Percentiles rank a stretch among this genome's conserved stretches.
Evolutionary conservation across 164 flowering plant genomes (phyloP).

Genomic region (Paratinospora sagittata): DNA sequence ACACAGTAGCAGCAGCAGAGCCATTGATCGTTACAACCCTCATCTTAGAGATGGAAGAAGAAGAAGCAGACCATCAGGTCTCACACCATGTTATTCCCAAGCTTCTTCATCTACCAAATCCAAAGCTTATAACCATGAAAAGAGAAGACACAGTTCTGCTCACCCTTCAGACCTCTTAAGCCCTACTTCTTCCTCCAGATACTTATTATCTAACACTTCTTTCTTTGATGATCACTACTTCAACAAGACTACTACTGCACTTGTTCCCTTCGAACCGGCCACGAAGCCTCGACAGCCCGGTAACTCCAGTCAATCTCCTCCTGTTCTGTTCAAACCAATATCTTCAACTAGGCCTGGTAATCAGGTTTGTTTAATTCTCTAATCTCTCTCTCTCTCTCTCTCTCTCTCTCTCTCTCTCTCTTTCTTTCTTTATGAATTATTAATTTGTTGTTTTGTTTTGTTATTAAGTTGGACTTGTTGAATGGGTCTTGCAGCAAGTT

Average conservation of each 20-base stretch:
- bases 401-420: too few relatives aligned
- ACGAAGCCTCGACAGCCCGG: slow-evolving; percentile 7
- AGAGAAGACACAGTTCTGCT: slow-evolving; percentile 33
- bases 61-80: neutral
- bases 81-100: slow-evolving; percentile 32
- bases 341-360: slow-evolving; percentile 27
- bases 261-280: slow-evolving; percentile 25
- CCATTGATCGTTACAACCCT: slow-evolving; percentile 27
- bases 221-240: slow-evolving; percentile 31
- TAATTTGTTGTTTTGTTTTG: neutral
- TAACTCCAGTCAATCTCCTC: slow-evolving; percentile 23
- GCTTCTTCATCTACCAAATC: slow-evolving; percentile 43
- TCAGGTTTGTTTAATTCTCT: slow-evolving; percentile 25
- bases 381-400: too few relatives aligned
- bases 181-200: slow-evolving; percentile 47
- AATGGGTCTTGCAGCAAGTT: slow-evolving; percentile 53
- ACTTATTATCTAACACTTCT: slow-evolving; percentile 40
- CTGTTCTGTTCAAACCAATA: slow-evolving; percentile 24
- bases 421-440: neutral
- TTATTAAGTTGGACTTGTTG: neutral
- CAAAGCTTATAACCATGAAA: slow-evolving; percentile 25
- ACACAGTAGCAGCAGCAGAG: slow-evolving; percentile 22
- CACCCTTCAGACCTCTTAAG: slow-evolving; percentile 26
- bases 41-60: slow-evolving; percentile 22
- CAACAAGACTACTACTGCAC: slow-evolving; percentile 22